These are phyloP conservation scores for Nitzschia putrida DNA, from an alignment of 108 stramenopile genomes.

Conservation along the genomic window DNA sequence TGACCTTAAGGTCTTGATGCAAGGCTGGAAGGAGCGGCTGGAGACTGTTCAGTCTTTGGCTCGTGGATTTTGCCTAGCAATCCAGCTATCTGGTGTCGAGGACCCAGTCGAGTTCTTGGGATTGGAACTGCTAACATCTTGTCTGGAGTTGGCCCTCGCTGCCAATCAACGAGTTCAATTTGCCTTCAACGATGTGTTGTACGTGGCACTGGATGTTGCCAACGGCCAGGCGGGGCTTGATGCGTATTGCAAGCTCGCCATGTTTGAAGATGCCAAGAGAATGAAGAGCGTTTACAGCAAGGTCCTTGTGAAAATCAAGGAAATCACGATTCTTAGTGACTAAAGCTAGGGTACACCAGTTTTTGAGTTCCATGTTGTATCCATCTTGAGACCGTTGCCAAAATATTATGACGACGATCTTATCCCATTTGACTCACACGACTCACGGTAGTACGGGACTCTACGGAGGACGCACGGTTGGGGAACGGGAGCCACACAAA, in stretches of 20 bases:
- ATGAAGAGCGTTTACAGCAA: conserved; percentile 81
- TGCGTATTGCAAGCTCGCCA: conserved; percentile 58
- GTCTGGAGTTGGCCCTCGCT: conserved; percentile 74
- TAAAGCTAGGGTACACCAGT: not conserved
- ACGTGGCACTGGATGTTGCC: conserved; percentile 72
- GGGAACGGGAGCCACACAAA: too few species aligned
- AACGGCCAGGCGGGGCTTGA: conserved; percentile 76
- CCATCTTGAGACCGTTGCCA: too few species aligned
- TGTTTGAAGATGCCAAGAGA: conserved; percentile 74
- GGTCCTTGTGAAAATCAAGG: conserved; percentile 74
- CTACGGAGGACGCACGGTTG: too few species aligned
- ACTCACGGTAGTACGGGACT: too few species aligned
- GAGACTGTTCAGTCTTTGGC: conserved; percentile 73
- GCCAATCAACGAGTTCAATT: conserved; percentile 81
- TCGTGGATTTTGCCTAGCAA: conserved; percentile 65
- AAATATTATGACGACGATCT: too few species aligned
- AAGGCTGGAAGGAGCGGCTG: conserved; percentile 58
- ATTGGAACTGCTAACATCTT: conserved; percentile 59
- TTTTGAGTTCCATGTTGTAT: too few species aligned
- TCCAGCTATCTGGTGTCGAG: conserved; percentile 37
- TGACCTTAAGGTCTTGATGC: conserved; percentile 60
- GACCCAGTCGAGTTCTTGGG: conserved; percentile 63
- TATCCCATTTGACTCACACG: too few species aligned
- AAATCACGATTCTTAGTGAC: conserved; percentile 43
- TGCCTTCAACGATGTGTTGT: conserved; percentile 86